Evolutionary conservation across 2,329 filamentous ascomycete species (phyloP).

Genomic region (Saccharata proteae): DNA sequence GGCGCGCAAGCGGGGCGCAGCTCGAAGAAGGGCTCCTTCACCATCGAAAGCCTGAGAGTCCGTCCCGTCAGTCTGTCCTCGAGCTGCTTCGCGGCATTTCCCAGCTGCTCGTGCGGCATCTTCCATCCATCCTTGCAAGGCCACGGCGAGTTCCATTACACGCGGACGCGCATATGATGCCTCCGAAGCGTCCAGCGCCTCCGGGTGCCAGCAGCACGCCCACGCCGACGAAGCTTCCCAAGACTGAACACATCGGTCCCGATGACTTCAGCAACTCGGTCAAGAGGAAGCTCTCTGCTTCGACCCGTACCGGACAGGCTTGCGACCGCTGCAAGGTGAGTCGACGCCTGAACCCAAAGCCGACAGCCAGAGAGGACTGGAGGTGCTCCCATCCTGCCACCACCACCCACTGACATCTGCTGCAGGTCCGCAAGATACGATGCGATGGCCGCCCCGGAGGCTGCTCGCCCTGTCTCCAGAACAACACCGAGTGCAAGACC

Average conservation of each 20-base stretch:
- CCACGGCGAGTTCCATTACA: not conserved
- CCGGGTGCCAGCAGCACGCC: constrained; percentile 2
- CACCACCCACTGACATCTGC: constrained; percentile 1
- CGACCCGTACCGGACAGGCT: constrained; percentile 63
- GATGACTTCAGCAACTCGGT: constrained; percentile 24
- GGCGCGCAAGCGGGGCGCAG: too few species aligned
- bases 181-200: constrained; percentile 8
- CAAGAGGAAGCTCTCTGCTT: constrained; percentile 42
- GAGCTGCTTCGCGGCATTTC: constrained; percentile 8
- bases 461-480: constrained; percentile 69
- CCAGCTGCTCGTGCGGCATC: constrained; percentile 9
- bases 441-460: constrained; percentile 72
- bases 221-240: constrained; percentile 18
- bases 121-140: constrained; percentile 7
- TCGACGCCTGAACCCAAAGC: constrained; percentile 2
- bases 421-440: constrained; percentile 69
- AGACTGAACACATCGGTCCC: constrained; percentile 18
- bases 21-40: too few species aligned
- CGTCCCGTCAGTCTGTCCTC: too few species aligned
- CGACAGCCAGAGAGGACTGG: constrained; percentile 1
- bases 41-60: too few species aligned
- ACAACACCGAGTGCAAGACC: constrained; percentile 66
- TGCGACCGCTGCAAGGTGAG: constrained; percentile 79
- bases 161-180: constrained; percentile 9
- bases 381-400: not conserved